These are phyloP conservation scores for Zygoascus bituminiphila DNA, from an alignment of 805 yeast genomes.

Conservation along the genomic window DNA sequence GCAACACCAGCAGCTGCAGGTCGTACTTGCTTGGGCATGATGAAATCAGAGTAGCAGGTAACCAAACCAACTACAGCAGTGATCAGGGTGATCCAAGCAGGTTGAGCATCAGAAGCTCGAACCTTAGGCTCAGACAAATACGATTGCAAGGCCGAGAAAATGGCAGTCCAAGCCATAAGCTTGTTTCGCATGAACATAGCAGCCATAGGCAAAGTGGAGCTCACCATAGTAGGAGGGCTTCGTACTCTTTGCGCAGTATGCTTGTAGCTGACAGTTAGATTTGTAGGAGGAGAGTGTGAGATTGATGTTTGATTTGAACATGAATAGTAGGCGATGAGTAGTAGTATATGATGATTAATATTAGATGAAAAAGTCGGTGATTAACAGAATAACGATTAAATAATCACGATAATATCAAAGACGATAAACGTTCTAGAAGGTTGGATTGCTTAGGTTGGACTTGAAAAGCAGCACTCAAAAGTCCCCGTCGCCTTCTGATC, in stretches of 20 bases:
- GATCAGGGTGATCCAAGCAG: slow-evolving; percentile 24
- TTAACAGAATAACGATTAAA: too few species aligned
- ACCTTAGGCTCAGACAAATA: slow-evolving; percentile 26
- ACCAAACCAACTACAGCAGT: slow-evolving; percentile 27
- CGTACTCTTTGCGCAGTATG: slow-evolving; percentile 13
- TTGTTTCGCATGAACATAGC: slow-evolving; percentile 33
- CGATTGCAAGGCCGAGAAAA: slow-evolving; percentile 29
- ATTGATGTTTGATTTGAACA: too few species aligned
- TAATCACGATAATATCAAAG: too few species aligned
- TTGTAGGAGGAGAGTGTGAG: too few species aligned
- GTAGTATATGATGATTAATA: too few species aligned
- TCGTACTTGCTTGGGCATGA: slow-evolving; percentile 21
- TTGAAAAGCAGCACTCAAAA: too few species aligned
- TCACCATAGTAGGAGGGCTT: slow-evolving; percentile 18
- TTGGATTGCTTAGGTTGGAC: too few species aligned
- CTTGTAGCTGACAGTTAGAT: slow-evolving; percentile 16
- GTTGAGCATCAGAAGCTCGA: slow-evolving; percentile 16
- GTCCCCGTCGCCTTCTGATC: too few species aligned
- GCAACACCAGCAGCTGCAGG: slow-evolving; percentile 4
- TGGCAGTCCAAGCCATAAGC: slow-evolving; percentile 30
- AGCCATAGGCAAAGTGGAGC: slow-evolving; percentile 29
- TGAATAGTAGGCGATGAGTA: too few species aligned
- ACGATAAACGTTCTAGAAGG: too few species aligned
- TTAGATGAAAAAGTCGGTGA: too few species aligned
- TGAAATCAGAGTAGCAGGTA: slow-evolving; percentile 29